These are phyloP conservation scores for Venturia aucupariae DNA, from an alignment of 2,329 filamentous ascomycete genomes.

Conservation along the genomic window DNA sequence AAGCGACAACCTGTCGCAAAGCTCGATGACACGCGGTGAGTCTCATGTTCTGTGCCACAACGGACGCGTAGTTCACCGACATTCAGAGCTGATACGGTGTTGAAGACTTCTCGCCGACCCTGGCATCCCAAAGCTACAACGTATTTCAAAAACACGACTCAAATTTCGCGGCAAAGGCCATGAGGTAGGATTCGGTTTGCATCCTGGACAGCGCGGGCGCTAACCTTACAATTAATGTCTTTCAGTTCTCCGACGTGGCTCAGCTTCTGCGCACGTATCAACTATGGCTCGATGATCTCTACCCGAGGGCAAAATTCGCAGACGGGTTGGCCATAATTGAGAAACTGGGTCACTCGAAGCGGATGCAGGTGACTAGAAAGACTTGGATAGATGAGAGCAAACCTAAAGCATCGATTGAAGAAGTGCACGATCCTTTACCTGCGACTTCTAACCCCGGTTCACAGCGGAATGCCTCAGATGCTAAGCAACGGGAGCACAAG, in stretches of 20 bases:
- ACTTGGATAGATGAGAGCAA: constrained; percentile 77
- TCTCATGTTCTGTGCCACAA: neutral
- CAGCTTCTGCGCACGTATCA: constrained; percentile 85
- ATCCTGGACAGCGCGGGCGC: neutral
- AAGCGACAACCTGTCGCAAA: constrained; percentile 65
- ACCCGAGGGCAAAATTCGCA: constrained; percentile 85
- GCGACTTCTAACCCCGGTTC: constrained; percentile 1
- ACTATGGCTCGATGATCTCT: constrained; percentile 92
- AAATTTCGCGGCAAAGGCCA: constrained; percentile 89
- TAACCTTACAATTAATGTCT: constrained; percentile 13
- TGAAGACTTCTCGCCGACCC: constrained; percentile 66
- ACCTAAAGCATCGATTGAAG: constrained; percentile 34
- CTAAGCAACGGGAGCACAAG: constrained; percentile 1
- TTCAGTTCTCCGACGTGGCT: constrained; percentile 71
- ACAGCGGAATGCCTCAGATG: neutral
- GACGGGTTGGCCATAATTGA: constrained; percentile 88
- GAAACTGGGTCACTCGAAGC: constrained; percentile 80
- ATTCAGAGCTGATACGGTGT: neutral
- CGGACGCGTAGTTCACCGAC: neutral
- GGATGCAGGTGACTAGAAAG: constrained; percentile 62
- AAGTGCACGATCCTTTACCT: neutral
- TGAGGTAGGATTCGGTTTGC: constrained; percentile 48
- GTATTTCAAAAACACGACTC: constrained; percentile 57
- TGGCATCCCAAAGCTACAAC: constrained; percentile 75
- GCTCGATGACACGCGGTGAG: constrained; percentile 68